Evolutionary conservation across 2,329 filamentous ascomycete species (phyloP).

Genomic region (Zymoseptoria brevis): DNA sequence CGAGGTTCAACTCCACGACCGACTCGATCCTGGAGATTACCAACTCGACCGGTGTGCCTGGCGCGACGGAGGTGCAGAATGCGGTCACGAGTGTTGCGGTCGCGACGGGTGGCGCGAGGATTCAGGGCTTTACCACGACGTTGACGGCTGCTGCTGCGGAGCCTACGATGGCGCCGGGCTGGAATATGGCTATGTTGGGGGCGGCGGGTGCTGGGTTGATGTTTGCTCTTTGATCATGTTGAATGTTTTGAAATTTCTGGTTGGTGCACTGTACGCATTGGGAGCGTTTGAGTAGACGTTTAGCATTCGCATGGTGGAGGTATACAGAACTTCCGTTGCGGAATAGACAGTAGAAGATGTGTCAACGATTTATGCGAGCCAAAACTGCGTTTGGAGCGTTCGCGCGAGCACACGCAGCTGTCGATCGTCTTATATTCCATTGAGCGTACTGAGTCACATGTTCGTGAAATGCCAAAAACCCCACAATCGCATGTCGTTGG

Average conservation of each 20-base stretch:
- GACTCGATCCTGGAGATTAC: conserved; percentile 49
- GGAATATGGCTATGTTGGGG: conserved; percentile 22
- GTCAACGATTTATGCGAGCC: too few species aligned
- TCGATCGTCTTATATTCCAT: too few species aligned
- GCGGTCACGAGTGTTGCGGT: conserved; percentile 43
- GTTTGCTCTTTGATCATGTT: conserved; percentile 10
- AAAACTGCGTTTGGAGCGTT: too few species aligned
- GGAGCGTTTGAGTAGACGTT: neutral
- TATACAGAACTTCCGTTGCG: too few species aligned
- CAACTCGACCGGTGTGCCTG: conserved; percentile 44
- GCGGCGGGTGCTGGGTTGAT: conserved; percentile 22
- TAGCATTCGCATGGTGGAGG: neutral
- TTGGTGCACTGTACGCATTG: neutral
- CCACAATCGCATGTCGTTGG: too few species aligned
- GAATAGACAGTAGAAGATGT: too few species aligned
- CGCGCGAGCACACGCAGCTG: too few species aligned
- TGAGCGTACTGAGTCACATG: too few species aligned
- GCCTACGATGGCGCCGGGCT: conserved; percentile 22
- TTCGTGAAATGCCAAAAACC: too few species aligned
- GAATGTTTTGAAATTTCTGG: neutral
- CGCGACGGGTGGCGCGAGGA: conserved; percentile 38
- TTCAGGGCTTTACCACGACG: conserved; percentile 16
- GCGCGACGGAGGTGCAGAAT: conserved; percentile 44
- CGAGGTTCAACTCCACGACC: conserved; percentile 50
- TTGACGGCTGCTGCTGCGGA: conserved; percentile 9